Conservation (phyloP, 1,284 basidiomycete genomes). For the Ceratobasidium sp. region DNA sequence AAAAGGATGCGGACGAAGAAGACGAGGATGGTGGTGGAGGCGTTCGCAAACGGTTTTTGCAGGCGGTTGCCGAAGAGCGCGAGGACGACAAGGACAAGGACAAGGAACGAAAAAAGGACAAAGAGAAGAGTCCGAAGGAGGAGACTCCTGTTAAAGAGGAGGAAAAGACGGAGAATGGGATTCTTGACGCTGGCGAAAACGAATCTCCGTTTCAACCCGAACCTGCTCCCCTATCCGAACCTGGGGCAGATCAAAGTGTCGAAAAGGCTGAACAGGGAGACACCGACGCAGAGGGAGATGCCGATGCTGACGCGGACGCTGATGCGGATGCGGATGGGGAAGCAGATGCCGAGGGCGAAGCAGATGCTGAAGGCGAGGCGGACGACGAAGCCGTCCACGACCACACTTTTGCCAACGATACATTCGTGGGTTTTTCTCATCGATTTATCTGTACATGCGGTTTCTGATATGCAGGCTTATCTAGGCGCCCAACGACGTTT, state of each 20-base stretch:
- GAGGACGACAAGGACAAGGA: slow-evolving; percentile 41
- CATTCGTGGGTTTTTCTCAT: neutral
- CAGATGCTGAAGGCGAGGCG: slow-evolving; percentile 10
- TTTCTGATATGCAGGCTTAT: neutral
- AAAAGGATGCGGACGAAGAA: slow-evolving; percentile 36
- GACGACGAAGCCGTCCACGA: neutral
- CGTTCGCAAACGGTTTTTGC: slow-evolving; percentile 10
- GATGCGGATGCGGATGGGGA: slow-evolving; percentile 9
- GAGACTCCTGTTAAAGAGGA: neutral
- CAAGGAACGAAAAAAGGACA: too few species aligned
- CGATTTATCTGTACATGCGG: neutral
- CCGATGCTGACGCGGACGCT: neutral
- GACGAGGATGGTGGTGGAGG: slow-evolving; percentile 39
- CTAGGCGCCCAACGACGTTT: neutral
- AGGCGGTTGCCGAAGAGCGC: slow-evolving; percentile 29
- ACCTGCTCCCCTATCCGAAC: neutral
- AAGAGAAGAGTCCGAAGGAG: neutral
- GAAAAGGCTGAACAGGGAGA: slow-evolving; percentile 1
- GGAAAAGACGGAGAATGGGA: neutral
- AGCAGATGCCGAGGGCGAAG: slow-evolving; percentile 7
- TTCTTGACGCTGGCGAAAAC: neutral
- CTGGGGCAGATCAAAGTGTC: neutral
- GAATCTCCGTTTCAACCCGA: neutral
- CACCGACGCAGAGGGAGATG: neutral
- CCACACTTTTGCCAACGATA: neutral